Percentiles rank a stretch among this genome's conserved stretches.
These are phyloP conservation scores for Pichia ethanolica DNA, from an alignment of 805 yeast genomes.

Conservation along the genomic window DNA sequence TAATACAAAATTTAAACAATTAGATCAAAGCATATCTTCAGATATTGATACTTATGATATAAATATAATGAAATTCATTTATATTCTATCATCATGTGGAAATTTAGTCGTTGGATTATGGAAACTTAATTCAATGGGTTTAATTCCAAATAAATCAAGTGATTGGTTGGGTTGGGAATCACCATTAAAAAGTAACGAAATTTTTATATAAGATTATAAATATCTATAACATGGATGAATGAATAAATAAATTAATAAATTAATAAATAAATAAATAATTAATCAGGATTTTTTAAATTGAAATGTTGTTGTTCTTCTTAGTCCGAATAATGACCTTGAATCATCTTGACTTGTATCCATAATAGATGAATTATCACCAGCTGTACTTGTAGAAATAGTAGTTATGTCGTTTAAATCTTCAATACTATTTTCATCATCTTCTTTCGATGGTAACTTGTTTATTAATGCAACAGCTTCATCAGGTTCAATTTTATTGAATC, in stretches of 20 bases:
- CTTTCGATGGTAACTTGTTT: conserved; percentile 35
- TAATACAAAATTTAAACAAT: conserved; percentile 40
- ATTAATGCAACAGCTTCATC: conserved; percentile 61
- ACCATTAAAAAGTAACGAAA: conserved; percentile 24
- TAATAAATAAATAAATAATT: no score
- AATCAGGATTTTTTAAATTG: conserved; percentile 5
- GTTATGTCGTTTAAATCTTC: background rate
- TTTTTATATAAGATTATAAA: conserved; percentile 1
- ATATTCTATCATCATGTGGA: conserved; percentile 36
- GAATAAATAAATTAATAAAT: background rate
- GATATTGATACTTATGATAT: conserved; percentile 17
- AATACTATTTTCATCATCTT: background rate
- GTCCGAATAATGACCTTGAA: conserved; percentile 21
- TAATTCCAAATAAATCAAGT: conserved; percentile 77
- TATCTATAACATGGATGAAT: background rate
- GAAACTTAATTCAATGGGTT: conserved; percentile 82
- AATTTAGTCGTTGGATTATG: conserved; percentile 71
- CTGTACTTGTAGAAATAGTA: no score
- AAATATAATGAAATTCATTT: conserved; percentile 21
- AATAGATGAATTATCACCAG: conserved; percentile 1
- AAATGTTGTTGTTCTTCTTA: conserved; percentile 18
- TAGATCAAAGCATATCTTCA: conserved; percentile 9
- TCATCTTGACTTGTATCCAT: conserved; percentile 11
- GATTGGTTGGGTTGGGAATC: conserved; percentile 92
- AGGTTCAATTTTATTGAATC: conserved; percentile 66